Percentiles rank a stretch among this genome's conserved stretches.
phyloP scores from a whole-genome alignment of 163 green algal genomes.

The Coccomyxa subellipsoidea region DNA sequence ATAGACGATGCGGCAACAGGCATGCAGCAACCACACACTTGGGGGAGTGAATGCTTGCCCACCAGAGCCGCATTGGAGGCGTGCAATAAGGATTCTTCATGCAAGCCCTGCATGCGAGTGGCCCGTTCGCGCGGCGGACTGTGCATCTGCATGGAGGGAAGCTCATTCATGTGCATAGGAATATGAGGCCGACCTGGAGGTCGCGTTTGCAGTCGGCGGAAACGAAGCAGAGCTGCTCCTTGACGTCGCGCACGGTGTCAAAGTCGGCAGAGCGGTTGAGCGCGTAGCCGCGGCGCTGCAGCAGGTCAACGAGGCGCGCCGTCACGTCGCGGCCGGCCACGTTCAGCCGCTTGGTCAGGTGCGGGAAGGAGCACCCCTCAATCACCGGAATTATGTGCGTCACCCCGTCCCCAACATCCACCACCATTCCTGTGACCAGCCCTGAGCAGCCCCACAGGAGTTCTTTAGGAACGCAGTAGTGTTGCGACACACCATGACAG shows the following conservation, averaged over 20 bases:
- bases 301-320: conserved; percentile 67
- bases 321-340: conserved; percentile 72
- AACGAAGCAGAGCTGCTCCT: conserved; percentile 76
- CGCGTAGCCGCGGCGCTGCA: conserved; percentile 54
- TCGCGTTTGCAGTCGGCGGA: conserved; percentile 64
- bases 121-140: no score
- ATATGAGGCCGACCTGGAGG: conserved; percentile 39
- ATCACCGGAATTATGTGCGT: conserved; percentile 75
- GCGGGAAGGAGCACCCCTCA: conserved; percentile 69
- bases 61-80: no score
- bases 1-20: no score
- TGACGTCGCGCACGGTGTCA: conserved; percentile 62
- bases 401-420: conserved; percentile 75
- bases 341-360: conserved; percentile 59
- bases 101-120: no score
- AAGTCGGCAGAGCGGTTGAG: conserved; percentile 51
- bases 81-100: no score
- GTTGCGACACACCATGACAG: no score
- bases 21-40: no score
- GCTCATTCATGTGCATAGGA: no score
- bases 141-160: no score
- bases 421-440: conserved; percentile 70
- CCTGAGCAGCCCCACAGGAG: conserved; percentile 45
- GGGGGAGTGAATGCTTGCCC: no score
- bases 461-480: no score